Evolutionary conservation across 73 alveolate species (phyloP), one percentile per base, ranked within the genome.

Genomic region (Paramecium sonneborni): DNA sequence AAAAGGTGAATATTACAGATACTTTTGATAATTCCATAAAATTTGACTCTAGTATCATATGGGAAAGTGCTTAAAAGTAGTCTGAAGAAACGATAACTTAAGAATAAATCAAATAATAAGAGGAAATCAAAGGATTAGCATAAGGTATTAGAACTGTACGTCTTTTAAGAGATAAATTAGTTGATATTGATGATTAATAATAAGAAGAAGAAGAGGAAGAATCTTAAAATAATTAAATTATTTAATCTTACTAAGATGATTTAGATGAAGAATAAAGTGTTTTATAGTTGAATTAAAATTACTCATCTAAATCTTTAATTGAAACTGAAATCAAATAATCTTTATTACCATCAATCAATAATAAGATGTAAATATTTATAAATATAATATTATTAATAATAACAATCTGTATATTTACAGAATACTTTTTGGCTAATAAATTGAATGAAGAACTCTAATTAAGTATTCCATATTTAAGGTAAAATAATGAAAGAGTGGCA

Each of bases 131-230:
- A 3, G 55, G 34, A 14, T 79, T 41, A 30, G 90, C 55, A 6
- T 32, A 79, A 24, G 90, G 90, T 3, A 79, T 79, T 23, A 79
- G 55, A 46, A 79, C 90, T 7, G 35, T 79, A 12, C 46, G 90
- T 38, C 24, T 41, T 10, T 79, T 32, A 30, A 43, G 55, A 7
- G 90, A 44, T 39, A 79, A 46, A 79, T 38, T 79, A 14, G 55
- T 44, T 9, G 90, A 79, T 14, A 79, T 79, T 0, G 90, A 79
- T 24, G 90, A 79, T 30, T 46, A 39, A 46, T 3, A 8, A 41
- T 21, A 11, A 43, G 90, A 79, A 46, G 90, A 79, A 23, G 90
- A 79, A 24, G 90, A 79, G 5, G 90, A 79, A 79, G 41, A 79
- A 3, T 30, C 55, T 11, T 23, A 79, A 43, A 20, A 46, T 24